Conservation (phyloP, 176 grass and related monocot species). For the Cenchrus purpureus region DNA sequence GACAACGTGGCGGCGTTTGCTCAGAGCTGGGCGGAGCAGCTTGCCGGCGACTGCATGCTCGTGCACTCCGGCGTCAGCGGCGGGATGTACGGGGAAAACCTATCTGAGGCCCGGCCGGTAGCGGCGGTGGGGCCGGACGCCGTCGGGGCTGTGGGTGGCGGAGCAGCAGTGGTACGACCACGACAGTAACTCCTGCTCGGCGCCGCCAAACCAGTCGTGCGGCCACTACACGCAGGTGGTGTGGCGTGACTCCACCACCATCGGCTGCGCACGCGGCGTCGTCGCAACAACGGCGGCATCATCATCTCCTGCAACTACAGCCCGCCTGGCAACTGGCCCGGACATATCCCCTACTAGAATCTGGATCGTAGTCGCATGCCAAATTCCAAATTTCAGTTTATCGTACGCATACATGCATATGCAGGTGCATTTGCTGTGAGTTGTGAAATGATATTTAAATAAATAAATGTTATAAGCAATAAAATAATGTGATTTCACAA, state of each 20-base stretch:
- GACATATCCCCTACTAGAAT: constrained; percentile 43
- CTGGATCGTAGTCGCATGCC: too few relatives aligned
- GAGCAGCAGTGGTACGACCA: constrained; percentile 39
- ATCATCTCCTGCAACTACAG: constrained; percentile 52
- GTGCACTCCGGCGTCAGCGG: constrained; percentile 31
- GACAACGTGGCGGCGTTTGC: constrained; percentile 29
- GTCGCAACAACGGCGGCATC: constrained; percentile 6
- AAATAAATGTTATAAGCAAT: too few relatives aligned
- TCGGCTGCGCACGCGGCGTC: background rate
- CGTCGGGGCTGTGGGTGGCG: constrained; percentile 19
- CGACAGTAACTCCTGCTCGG: background rate
- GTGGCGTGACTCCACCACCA: constrained; percentile 34
- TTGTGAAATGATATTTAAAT: too few relatives aligned
- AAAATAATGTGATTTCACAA: too few relatives aligned
- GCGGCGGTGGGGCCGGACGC: background rate
- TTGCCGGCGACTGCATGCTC: constrained; percentile 35
- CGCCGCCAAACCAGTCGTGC: background rate
- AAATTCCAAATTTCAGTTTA: too few relatives aligned
- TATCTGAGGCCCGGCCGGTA: constrained; percentile 22
- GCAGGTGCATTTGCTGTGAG: too few relatives aligned
- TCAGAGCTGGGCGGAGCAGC: constrained; percentile 36
- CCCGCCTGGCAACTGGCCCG: constrained; percentile 36
- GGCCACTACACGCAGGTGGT: constrained; percentile 59
- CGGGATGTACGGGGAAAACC: constrained; percentile 48
- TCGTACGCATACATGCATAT: too few relatives aligned